Conservation (phyloP, 2,329 filamentous ascomycete species). For the Penicillium sp. region DNA sequence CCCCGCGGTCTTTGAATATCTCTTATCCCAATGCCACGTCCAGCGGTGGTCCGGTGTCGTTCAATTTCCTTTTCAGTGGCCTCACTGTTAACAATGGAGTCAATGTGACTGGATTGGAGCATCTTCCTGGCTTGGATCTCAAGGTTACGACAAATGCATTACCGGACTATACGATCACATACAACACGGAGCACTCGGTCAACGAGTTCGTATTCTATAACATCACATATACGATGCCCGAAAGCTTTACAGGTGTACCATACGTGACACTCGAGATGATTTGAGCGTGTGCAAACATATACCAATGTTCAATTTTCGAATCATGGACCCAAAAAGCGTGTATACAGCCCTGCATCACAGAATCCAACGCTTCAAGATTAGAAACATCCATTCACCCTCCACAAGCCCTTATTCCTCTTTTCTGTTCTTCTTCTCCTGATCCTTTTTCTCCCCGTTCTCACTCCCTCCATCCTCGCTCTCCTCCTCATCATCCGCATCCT, state of each 20-base stretch:
- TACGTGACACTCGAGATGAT: constrained; percentile 11
- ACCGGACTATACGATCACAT: constrained; percentile 13
- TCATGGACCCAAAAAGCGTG: not conserved
- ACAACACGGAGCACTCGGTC: constrained; percentile 15
- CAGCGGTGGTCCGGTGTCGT: constrained; percentile 5
- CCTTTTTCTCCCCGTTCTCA: not conserved
- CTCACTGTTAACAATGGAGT: constrained; percentile 47
- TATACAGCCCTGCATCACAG: not conserved
- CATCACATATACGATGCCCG: constrained; percentile 19
- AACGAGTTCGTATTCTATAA: constrained; percentile 21
- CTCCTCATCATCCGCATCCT: not conserved
- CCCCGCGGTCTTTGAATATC: constrained; percentile 46
- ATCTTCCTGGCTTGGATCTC: constrained; percentile 12
- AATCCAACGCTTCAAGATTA: not conserved
- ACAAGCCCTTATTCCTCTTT: too few relatives aligned
- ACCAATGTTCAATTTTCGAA: not conserved
- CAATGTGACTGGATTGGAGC: constrained; percentile 18
- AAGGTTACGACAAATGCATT: constrained; percentile 13
- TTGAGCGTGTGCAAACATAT: not conserved
- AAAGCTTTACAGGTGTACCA: constrained; percentile 9
- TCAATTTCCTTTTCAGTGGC: constrained; percentile 18
- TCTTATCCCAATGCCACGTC: constrained; percentile 51
- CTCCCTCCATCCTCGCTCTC: constrained; percentile 10
- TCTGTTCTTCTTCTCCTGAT: too few relatives aligned
- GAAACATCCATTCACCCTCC: not conserved